Base-by-base conservation (phyloP, 805 yeast genomes). In the Candida yuanshanica region DNA sequence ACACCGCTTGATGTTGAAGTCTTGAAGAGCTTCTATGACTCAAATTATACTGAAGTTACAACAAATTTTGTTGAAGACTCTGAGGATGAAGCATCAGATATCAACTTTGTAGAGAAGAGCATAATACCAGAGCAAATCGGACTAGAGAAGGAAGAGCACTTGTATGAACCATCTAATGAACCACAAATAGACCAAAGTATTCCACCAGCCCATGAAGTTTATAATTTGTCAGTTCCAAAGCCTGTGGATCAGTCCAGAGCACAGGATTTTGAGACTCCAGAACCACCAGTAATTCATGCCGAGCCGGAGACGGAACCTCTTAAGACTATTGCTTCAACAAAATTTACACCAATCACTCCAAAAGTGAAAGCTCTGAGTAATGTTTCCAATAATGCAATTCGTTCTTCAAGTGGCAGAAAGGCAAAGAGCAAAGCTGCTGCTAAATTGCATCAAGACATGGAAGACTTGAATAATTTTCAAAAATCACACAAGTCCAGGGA, bases 371-470 rank as follows among this genome's bases (percentile, higher is more conserved):
- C 37, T 12, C 20, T 23, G 22, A 33, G 14, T 9, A 36, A 35
- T 25, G 25, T 24, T 3, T 12, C 22, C n/a, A 22, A 26, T 43
- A 17, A 36, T 37, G 41, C 49, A 9, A 16, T 39, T 2, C 52
- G 57, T 12, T 39, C 45, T 5, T 35, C 52, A n/a, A 51, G 49
- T 47, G 56, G 72, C 2, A 59, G 85, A 38, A 72, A 75, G 32
- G 95, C 95, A 1, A 80, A 81, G 35, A 69, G 71, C 31, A 76
- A 71, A 51, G 95, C 95, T 0, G 80, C 79, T 1, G 63, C 65
- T 43, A 80, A 78, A 54, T 63, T 86, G 13, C 91, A 82, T 51
- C 72, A 72, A 10, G 78, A 81, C 56, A 83, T 86, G 71, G 75
- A 74, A 43, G 81, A 81, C 36, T 68, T 85, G 47, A 83, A 82